Evolutionary conservation across 2,329 filamentous ascomycete species (phyloP), one percentile per base, ranked within the genome.

Genomic region (Ophiostoma pallidulum): DNA sequence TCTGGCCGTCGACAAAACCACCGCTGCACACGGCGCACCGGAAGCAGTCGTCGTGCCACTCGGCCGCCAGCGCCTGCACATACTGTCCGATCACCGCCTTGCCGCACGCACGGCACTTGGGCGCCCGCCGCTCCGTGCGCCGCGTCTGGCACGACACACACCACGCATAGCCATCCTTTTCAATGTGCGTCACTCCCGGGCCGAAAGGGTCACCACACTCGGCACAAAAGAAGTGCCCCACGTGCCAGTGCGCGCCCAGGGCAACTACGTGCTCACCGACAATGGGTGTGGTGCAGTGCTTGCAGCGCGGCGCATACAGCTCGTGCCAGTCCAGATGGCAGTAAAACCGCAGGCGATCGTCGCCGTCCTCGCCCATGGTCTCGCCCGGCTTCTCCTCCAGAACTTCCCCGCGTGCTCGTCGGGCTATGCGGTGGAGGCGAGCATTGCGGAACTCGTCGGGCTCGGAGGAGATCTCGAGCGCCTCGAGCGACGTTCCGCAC

Each of bases 291-390:
- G 85, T 89, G 76, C 92, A 98, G 64, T 86, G 89, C 68, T 92
- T 92, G 74, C 92, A 98, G 36, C 88, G 81, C 4, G 92, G 92
- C 28, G 86, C 89, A 66, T 87, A 98, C 46, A 85, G 72, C 66
- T 98, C 92, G 65, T 98, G 92, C 78, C 90, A 98, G 70, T 98
- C 92, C n/a, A 98, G 77, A 62, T 97, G 91, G 66, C 92, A 98
- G 69, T 86, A 98, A 74, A 97, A 97, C 10, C 91, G 81, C 39
- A 87, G 68, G 10, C 79, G 73, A 32, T 78, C 75, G 61, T 91
- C 84, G 36, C 84, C 82, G 57, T 91, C 85, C 53, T 86, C 82
- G 3, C 74, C 74, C 65, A 76, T 75, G 10, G 80, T 82, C 61
- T 78, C 69, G 26, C 76, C 77, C 2, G 80, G 79, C 43, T 74